Conservation (phyloP, 2,329 filamentous ascomycete species). For the Colletotrichum shisoi region DNA sequence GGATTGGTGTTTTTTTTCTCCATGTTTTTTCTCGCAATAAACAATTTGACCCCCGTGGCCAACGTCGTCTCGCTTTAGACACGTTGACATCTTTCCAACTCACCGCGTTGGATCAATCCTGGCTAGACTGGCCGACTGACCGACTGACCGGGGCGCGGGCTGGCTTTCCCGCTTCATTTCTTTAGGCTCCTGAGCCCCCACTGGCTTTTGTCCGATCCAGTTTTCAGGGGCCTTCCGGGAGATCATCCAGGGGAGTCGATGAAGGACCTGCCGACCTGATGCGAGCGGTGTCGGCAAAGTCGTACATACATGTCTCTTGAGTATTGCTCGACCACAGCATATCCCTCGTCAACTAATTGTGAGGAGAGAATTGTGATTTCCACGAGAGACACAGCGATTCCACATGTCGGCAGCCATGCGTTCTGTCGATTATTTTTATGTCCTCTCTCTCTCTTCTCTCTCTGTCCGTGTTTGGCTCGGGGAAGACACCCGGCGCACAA, state of each 20-base stretch:
- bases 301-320: slow-evolving; percentile 7
- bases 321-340: neutral
- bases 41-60: neutral
- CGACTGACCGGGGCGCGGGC: slow-evolving; percentile 29
- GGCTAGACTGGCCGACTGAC: slow-evolving; percentile 22
- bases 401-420: neutral
- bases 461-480: slow-evolving; percentile 10
- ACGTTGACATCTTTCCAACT: slow-evolving; percentile 5
- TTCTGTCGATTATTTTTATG: slow-evolving; percentile 13
- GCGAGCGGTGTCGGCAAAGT: slow-evolving; percentile 17
- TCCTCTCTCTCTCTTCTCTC: slow-evolving; percentile 22
- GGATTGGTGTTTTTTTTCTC: neutral
- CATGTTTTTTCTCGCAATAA: too few relatives aligned
- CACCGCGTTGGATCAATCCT: slow-evolving; percentile 23
- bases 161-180: slow-evolving; percentile 36
- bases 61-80: slow-evolving; percentile 4
- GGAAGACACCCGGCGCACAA: slow-evolving; percentile 7
- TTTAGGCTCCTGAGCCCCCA: slow-evolving; percentile 38
- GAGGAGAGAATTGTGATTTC: slow-evolving; percentile 6
- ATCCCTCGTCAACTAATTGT: neutral
- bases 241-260: slow-evolving; percentile 39
- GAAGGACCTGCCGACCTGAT: slow-evolving; percentile 26
- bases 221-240: slow-evolving; percentile 38
- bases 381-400: slow-evolving; percentile 16
- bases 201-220: slow-evolving; percentile 38